Evolutionary conservation across 1,284 basidiomycete genomes (phyloP), one percentile per base, ranked within the genome.

Genomic region (Ustilago bromivora): DNA sequence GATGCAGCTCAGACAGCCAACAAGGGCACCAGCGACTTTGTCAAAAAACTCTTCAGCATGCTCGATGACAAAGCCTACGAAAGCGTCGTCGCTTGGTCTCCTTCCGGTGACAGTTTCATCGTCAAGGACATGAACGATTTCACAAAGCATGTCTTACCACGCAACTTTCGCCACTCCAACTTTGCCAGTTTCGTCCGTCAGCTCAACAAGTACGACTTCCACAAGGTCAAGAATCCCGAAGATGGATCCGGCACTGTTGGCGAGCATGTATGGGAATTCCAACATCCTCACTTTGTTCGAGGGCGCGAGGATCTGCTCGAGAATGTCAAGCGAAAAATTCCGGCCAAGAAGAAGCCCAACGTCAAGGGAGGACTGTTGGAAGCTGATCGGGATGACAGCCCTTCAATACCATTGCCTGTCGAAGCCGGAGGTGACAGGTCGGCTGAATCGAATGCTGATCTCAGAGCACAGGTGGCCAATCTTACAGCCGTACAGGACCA

Each of bases 51-150:
- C 15, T 96, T 81, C 74, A 94, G 93, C 85, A 95, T 96, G 93
- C 91, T 96, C 49, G 93, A 95, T 85, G 94, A 95, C 84, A 89
- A 90, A 38, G 87, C 90, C 0, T 93, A 93, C 87, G 87, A 90
- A 46, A 88, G 90, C 38, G 90, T 95, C 73, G 93, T 98, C 8
- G 92, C 91, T 0, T 98, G 96, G 96, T 92, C 93, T 1, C 91
- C 92, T 0, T 89, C 90, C 53, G 94, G 95, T 53, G 92, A 95
- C 81, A 94, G 92, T 82, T 98, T 98, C 85, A 92, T 98, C 84
- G 95, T 98, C 79, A 96, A 95, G 88, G 91, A 98, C 88, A 96
- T 97, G 93, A 96, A 95, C 88, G 93, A 95, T 81, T 98, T 98
- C 87, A 96, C 95, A 52, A 96, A 95, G 85, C 91, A 92, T 57